phyloP scores from a whole-genome alignment of 139 green algal genomes.

The Monoraphidium neglectum region DNA sequence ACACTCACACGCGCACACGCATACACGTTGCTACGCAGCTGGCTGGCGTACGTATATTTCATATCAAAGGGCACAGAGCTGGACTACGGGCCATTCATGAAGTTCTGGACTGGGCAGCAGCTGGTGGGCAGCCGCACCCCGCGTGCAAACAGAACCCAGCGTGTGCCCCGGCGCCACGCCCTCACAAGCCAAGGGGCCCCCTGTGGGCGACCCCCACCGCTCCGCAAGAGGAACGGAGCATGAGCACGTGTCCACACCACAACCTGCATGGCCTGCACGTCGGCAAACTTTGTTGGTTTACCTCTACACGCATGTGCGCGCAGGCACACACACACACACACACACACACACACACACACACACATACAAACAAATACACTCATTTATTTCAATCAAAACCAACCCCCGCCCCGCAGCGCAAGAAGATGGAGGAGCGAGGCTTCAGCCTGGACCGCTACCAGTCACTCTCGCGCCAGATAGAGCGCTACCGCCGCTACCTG shows the following conservation, averaged over 20 bases:
- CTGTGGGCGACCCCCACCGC: too few species aligned
- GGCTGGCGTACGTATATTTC: conserved; percentile 29
- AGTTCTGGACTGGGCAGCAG: conserved; percentile 27
- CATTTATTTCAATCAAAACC: not conserved
- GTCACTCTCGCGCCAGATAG: conserved; percentile 2
- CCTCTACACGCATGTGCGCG: not conserved
- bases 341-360: too few species aligned
- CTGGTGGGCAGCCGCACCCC: conserved; percentile 2
- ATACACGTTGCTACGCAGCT: not conserved
- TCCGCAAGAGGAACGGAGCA: too few species aligned
- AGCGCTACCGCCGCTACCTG: conserved; percentile 28
- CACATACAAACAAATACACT: too few species aligned
- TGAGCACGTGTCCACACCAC: not conserved
- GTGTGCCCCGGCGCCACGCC: too few species aligned
- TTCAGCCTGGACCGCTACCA: conserved; percentile 27
- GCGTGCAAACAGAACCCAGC: too few species aligned
- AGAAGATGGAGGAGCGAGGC: conserved; percentile 21
- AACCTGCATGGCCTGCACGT: not conserved
- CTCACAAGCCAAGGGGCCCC: too few species aligned
- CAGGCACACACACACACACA: too few species aligned
- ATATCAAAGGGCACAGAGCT: conserved; percentile 11
- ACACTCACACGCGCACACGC: not conserved
- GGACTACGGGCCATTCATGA: conserved; percentile 20
- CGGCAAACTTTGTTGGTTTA: not conserved
- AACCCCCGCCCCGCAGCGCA: conserved; percentile 1